phyloP scores from a whole-genome alignment of 129 eudicot species.

The Centrapalus pauciflorus region DNA sequence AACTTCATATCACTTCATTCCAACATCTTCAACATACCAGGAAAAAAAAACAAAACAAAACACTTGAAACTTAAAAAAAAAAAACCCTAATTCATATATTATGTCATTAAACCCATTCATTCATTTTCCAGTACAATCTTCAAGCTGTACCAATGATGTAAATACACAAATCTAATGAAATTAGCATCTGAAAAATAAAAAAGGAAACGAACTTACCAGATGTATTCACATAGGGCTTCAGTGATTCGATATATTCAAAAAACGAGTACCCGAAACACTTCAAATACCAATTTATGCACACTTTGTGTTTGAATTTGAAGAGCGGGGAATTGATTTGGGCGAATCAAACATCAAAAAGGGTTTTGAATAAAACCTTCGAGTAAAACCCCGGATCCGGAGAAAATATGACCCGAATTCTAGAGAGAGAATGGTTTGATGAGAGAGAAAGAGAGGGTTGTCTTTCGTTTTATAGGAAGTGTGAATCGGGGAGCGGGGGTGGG shows the following conservation, averaged over 20 bases:
- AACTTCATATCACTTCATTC: conserved; percentile 62
- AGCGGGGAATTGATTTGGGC: conserved; percentile 25
- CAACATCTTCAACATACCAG: conserved; percentile 9
- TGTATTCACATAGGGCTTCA: conserved; percentile 12
- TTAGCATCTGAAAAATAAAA: neutral
- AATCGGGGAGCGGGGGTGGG: conserved; percentile 9
- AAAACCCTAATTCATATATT: conserved; percentile 27
- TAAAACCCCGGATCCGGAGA: conserved; percentile 29
- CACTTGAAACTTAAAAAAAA: neutral
- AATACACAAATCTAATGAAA: conserved; percentile 9
- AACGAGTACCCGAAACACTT: neutral
- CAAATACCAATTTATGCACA: neutral
- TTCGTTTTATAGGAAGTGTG: conserved; percentile 23
- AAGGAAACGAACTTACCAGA: conserved; percentile 29
- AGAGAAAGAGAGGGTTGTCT: conserved; percentile 14
- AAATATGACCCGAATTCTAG: conserved; percentile 23
- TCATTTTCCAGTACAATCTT: neutral
- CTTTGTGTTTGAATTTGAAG: conserved; percentile 24
- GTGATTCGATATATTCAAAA: conserved; percentile 10
- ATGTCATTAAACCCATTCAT: neutral
- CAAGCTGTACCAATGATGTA: neutral
- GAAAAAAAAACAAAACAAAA: neutral
- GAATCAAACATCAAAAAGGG: conserved; percentile 15
- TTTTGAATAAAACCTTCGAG: conserved; percentile 31
- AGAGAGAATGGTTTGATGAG: conserved; percentile 21